Evolutionary conservation across 2,329 filamentous ascomycete genomes (phyloP).

Genomic region (Penicillium sp.): DNA sequence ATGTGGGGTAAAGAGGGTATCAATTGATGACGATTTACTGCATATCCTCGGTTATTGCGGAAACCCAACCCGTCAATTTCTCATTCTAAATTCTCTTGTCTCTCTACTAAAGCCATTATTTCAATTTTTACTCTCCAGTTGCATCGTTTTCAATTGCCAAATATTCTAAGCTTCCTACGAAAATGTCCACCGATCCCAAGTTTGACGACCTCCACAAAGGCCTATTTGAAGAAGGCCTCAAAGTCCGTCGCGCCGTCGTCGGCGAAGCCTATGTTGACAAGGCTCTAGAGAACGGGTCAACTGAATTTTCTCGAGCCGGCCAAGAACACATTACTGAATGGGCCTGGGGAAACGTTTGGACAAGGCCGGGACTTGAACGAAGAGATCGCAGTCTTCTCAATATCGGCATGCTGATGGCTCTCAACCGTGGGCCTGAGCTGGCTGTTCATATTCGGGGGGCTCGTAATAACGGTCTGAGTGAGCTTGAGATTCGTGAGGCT

Average conservation of each 20-base stretch:
- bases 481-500: slow-evolving; percentile 64
- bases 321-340: slow-evolving; percentile 65
- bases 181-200: slow-evolving; percentile 36
- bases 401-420: slow-evolving; percentile 64
- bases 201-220: slow-evolving; percentile 51
- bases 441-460: slow-evolving; percentile 64
- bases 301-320: slow-evolving; percentile 57
- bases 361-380: slow-evolving; percentile 60
- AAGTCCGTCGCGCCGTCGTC: slow-evolving; percentile 60
- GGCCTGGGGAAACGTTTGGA: slow-evolving; percentile 66
- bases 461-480: slow-evolving; percentile 61
- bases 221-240: slow-evolving; percentile 62
- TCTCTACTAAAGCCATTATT: background rate
- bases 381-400: slow-evolving; percentile 64
- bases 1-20: background rate
- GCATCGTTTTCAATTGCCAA: background rate
- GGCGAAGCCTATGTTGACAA: slow-evolving; percentile 63
- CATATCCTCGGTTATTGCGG: background rate
- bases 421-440: slow-evolving; percentile 61
- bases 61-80: background rate
- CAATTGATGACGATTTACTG: background rate
- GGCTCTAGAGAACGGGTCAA: slow-evolving; percentile 56
- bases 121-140: background rate
- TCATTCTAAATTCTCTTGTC: no score
- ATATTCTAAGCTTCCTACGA: background rate